phyloP scores from a whole-genome alignment of 2,329 filamentous ascomycete genomes.

The Zasmidium angulare region DNA sequence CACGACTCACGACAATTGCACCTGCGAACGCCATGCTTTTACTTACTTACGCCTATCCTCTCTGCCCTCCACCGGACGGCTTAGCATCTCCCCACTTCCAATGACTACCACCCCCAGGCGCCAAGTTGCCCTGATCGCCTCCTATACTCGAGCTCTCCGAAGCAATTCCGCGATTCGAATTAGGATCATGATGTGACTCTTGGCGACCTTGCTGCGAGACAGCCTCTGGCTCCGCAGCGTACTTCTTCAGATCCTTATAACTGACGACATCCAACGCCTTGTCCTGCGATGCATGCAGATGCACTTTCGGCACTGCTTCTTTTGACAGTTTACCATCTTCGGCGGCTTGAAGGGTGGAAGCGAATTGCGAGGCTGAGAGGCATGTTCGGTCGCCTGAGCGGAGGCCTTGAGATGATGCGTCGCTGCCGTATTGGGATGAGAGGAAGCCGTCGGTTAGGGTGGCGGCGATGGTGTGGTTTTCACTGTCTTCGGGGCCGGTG shows the following conservation, averaged over 20 bases:
- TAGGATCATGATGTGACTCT: slow-evolving; percentile 18
- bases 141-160: slow-evolving; percentile 22
- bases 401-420: slow-evolving; percentile 5
- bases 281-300: slow-evolving; percentile 18
- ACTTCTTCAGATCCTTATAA: slow-evolving; percentile 20
- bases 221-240: slow-evolving; percentile 20
- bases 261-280: slow-evolving; percentile 16
- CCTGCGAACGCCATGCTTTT: no score
- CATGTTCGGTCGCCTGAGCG: slow-evolving; percentile 12
- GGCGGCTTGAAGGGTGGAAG: slow-evolving; percentile 14
- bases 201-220: slow-evolving; percentile 14
- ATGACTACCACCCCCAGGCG: slow-evolving; percentile 15
- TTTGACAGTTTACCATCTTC: slow-evolving; percentile 15
- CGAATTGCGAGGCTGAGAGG: slow-evolving; percentile 2
- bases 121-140: slow-evolving; percentile 15
- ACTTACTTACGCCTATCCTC: slow-evolving; percentile 16
- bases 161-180: slow-evolving; percentile 5
- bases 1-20: no score
- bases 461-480: slow-evolving; percentile 19
- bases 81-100: slow-evolving; percentile 10
- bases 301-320: slow-evolving; percentile 16
- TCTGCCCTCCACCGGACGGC: slow-evolving; percentile 6
- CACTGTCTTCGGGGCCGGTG: slow-evolving; percentile 14
- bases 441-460: slow-evolving; percentile 18
- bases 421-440: slow-evolving; percentile 11